Base-by-base conservation (phyloP, 768 basidiomycete genomes). In the Pisolithus microcarpus region DNA sequence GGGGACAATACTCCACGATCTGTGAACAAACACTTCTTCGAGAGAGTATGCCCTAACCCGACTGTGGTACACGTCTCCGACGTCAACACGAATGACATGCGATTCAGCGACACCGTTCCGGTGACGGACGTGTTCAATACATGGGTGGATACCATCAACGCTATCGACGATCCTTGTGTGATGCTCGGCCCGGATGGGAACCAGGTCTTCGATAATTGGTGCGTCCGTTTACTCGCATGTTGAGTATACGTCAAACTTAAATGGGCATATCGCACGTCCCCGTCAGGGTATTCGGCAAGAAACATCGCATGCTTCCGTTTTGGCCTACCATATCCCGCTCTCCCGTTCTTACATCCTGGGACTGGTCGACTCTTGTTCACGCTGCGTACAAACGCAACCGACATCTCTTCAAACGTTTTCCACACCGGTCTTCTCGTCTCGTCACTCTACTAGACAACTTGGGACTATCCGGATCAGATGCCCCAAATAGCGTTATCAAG, bases 41-140 rank as follows among this genome's bases (percentile, higher is more conserved):
- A 68, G n/a, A 56, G 66, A 52, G 68, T 73, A 3, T 78, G 76
- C 58, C 72, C 68, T 4, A 54, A 67, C 5, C 64, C 66, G 15
- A 70, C 65, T 0, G 15, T 70, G 21, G 23, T 78, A 19, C 54
- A 61, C 23, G 64, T 63, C 15, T 49, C 58, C 1, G 55, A 63
- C 15, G 43, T 72, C 48, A 66, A 63, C 28, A 62, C 55, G 43
- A 58, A 71, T 8, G 47, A 57, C 18, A 56, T 66, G 57, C 56
- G 66, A 28, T 63, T 63, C n/a, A 53, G 55, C 9, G 50, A 58
- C 5, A 23, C 49, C n/a, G 46, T 66, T 4, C 53, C 69, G 6
- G 68, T 67, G 4, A 46, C 56, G 5, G 52, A 58, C 5, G 50
- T 75, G 7, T 52, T 75, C 16, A 64, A 72, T 16, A 61, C 58